Base-by-base conservation (phyloP, 345 rosid species). In the Pistacia atlantica region DNA sequence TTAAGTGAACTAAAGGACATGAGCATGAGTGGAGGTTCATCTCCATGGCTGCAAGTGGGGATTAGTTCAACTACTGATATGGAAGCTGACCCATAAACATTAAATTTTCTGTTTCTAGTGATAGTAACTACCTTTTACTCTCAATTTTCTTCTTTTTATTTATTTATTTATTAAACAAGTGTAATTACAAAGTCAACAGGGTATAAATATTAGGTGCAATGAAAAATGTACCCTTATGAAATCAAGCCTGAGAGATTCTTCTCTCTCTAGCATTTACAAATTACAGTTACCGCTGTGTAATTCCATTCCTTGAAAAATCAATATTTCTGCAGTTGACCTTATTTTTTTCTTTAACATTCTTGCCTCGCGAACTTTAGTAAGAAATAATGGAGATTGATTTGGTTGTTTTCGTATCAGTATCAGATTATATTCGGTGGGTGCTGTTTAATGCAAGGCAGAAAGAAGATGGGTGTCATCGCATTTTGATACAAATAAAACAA, bases 31-130 rank as follows among this genome's bases (percentile, higher is more conserved):
- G 92, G 86, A 37, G 66, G 83, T 67, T 88, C 93, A 56, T 87
- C 92, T 54, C 86, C 91, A 51, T 92, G 97, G 97, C 81, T 92
- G 84, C 97, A 90, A 86, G 92, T 92, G 70, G 97, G 97, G 67
- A 90, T 90, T 81, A 88, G 97, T 71, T 77, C 91, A 81, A 79
- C 89, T 3, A 69, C 84, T 31, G 79, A 71, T 74, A 78, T 80
- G 72, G 82, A 77, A 18, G 72, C 83, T 70, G 84, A 83, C 77
- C 84, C 78, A 12, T 84, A 76, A 80, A 33, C 2, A 35, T 16
- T 18, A n/a, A 0, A 38, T 71, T 45, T n/a, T 22, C 4, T 46
- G 14, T 8, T 46, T 48, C 10, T 58, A 56, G 74, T 38, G 65
- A 56, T 56, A 42, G 63, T 71, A 42, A 37, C 48, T 11, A 56